Conservation (phyloP, 805 yeast genomes). For the Ogataea populi-albae region DNA sequence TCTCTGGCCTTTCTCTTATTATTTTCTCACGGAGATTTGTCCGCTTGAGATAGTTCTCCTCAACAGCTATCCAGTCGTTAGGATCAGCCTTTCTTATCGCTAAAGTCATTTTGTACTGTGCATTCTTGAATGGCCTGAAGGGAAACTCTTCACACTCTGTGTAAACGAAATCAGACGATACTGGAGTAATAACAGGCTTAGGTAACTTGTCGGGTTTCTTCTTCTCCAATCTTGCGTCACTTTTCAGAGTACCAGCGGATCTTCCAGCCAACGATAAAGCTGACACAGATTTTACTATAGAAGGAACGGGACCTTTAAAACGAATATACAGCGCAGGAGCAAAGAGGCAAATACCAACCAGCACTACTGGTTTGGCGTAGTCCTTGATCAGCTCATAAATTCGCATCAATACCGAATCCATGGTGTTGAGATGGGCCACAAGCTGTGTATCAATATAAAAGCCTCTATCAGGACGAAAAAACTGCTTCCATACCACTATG, state of each 20-base stretch:
- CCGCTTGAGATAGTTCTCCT: constrained; percentile 51
- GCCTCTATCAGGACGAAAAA: too few relatives aligned
- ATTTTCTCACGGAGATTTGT: constrained; percentile 40
- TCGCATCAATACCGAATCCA: constrained; percentile 4
- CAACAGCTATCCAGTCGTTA: constrained; percentile 59
- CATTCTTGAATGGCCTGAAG: constrained; percentile 47
- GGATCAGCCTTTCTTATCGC: constrained; percentile 49
- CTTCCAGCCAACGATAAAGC: constrained; percentile 2
- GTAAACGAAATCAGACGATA: constrained; percentile 43
- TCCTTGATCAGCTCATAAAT: constrained; percentile 2
- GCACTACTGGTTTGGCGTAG: constrained; percentile 7
- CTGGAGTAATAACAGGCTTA: constrained; percentile 29
- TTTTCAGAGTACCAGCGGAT: too few relatives aligned
- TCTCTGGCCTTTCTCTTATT: constrained; percentile 31
- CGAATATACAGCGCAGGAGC: constrained; percentile 7
- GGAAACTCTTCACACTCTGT: constrained; percentile 38
- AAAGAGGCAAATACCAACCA: constrained; percentile 9
- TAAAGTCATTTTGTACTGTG: constrained; percentile 58
- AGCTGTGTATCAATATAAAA: too few relatives aligned
- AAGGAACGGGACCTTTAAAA: constrained; percentile 4
- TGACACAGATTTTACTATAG: constrained; percentile 1
- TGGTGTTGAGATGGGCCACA: not conserved
- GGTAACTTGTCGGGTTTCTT: constrained; percentile 5
- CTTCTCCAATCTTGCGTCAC: too few relatives aligned
- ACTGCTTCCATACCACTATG: too few relatives aligned